phyloP scores from a whole-genome alignment of 305 asterid species.

The Solanum hybrid region DNA sequence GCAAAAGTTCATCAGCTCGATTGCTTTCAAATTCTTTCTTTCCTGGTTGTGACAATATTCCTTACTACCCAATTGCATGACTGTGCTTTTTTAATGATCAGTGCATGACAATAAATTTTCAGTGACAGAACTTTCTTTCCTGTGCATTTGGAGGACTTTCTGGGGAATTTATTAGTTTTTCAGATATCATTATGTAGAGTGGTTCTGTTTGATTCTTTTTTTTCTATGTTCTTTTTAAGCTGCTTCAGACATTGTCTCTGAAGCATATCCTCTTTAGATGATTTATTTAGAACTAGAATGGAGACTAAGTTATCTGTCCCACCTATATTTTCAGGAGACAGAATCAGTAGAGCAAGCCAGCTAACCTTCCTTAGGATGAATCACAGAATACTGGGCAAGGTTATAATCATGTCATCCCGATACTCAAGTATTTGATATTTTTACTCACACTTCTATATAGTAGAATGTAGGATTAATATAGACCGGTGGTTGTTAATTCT shows the following conservation, averaged over 20 bases:
- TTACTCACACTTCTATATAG: too few species aligned
- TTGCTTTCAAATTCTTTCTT: neutral
- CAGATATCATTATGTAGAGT: neutral
- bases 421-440: neutral
- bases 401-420: neutral
- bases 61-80: neutral
- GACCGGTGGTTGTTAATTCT: too few species aligned
- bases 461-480: too few species aligned
- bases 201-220: neutral
- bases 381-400: neutral
- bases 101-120: neutral
- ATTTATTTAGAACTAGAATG: neutral
- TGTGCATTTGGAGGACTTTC: neutral
- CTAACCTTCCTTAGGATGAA: slow-evolving; percentile 3
- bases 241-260: neutral
- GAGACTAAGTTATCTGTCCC: neutral
- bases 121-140: neutral
- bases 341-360: slow-evolving; percentile 10
- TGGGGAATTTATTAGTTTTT: neutral
- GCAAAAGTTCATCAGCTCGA: neutral
- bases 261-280: neutral
- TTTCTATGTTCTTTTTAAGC: neutral
- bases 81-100: neutral
- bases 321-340: slow-evolving; percentile 24
- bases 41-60: neutral